Conservation (phyloP, 805 yeast genomes). For the Torulaspora indica region DNA sequence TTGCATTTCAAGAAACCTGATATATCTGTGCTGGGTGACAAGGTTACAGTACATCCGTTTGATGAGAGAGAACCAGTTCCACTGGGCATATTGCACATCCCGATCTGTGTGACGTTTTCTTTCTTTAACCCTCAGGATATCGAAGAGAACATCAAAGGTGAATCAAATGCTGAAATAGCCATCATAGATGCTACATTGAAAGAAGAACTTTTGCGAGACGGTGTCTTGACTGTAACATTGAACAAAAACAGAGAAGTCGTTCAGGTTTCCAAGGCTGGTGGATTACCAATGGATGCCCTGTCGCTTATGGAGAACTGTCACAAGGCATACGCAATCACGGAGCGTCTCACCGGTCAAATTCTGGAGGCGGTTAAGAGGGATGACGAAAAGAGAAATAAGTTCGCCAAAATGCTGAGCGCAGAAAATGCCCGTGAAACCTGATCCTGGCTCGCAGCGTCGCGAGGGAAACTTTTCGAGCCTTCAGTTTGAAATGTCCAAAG, state of each 20-base stretch:
- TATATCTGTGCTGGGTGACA: conserved; percentile 62
- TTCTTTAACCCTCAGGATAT: conserved; percentile 65
- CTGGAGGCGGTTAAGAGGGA: conserved; percentile 52
- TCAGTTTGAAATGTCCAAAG: not conserved
- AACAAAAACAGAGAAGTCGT: conserved; percentile 89
- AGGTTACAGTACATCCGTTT: conserved; percentile 60
- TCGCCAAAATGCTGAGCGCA: conserved; percentile 31
- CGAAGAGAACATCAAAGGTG: conserved; percentile 70
- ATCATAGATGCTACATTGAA: conserved; percentile 70
- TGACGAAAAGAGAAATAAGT: conserved; percentile 43
- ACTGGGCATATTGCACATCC: conserved; percentile 79
- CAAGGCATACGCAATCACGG: conserved; percentile 61
- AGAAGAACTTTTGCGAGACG: conserved; percentile 75
- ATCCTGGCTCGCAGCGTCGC: too few relatives aligned
- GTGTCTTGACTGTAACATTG: conserved; percentile 76
- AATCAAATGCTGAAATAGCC: conserved; percentile 52
- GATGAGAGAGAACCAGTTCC: conserved; percentile 86
- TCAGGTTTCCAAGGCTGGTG: conserved; percentile 88
- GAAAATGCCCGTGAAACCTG: conserved; percentile 33
- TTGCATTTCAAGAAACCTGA: conserved; percentile 83
- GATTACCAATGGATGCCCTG: conserved; percentile 71
- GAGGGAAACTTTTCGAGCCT: too few relatives aligned
- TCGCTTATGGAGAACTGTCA: conserved; percentile 63
- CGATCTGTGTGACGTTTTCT: conserved; percentile 85
- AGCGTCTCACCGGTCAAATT: conserved; percentile 59